phyloP scores from a whole-genome alignment of 139 green algal species.

The Micractinium sp. region DNA sequence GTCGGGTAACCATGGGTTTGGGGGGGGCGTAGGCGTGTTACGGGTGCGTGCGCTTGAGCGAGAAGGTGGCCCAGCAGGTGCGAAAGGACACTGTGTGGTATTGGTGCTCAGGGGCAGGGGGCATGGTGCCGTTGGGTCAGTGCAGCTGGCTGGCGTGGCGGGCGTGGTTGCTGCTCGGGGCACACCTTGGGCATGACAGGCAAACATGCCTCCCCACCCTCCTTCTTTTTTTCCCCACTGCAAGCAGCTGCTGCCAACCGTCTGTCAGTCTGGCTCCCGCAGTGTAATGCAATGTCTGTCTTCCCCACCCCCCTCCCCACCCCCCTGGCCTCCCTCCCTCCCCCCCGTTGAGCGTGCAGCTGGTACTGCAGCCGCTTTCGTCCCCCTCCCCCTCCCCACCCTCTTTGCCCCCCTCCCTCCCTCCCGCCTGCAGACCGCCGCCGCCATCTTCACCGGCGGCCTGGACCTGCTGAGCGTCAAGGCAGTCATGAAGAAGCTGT shows the following conservation, averaged over 20 bases:
- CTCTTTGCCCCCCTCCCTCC: too few relatives aligned
- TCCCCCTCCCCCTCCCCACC: neutral
- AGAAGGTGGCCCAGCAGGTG: slow-evolving; percentile 36
- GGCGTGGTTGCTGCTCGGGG: too few relatives aligned
- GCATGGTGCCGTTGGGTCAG: neutral
- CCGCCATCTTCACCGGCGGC: slow-evolving; percentile 15
- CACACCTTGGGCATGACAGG: too few relatives aligned
- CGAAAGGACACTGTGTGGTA: too few relatives aligned
- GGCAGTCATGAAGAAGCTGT: slow-evolving; percentile 44
- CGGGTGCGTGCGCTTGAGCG: neutral
- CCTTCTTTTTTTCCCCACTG: neutral
- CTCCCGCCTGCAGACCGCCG: neutral
- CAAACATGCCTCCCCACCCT: neutral
- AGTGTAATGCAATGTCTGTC: too few relatives aligned
- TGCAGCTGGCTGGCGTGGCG: neutral
- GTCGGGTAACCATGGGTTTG: too few relatives aligned
- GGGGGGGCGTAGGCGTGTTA: neutral
- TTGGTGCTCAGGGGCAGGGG: too few relatives aligned
- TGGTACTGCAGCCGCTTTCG: too few relatives aligned
- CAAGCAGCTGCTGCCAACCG: too few relatives aligned
- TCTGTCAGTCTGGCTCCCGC: too few relatives aligned
- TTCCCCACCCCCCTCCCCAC: neutral
- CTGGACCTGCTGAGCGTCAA: slow-evolving; percentile 34
- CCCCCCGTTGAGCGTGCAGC: too few relatives aligned
- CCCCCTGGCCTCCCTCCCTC: neutral